These are phyloP conservation scores for Rehmannia glutinosa DNA, from an alignment of 257 asterid species.

Conservation along the genomic window DNA sequence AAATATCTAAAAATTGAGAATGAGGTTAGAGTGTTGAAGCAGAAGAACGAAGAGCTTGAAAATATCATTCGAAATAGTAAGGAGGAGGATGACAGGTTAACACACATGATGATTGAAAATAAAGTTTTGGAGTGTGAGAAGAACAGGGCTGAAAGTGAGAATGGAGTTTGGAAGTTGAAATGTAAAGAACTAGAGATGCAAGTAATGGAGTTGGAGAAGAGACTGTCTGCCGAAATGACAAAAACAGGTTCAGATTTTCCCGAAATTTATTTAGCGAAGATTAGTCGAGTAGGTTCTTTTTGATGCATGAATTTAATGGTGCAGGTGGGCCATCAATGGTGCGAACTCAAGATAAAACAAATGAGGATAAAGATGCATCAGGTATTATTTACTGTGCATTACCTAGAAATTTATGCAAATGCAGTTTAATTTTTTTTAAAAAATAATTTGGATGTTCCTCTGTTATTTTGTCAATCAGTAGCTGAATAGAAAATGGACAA, in stretches of 20 bases:
- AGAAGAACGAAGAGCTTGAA: conserved; percentile 36
- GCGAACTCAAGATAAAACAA: not conserved
- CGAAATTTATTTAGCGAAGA: not conserved
- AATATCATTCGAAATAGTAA: conserved; percentile 13
- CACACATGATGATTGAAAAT: conserved; percentile 44
- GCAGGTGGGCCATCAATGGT: not conserved
- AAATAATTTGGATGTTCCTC: not conserved
- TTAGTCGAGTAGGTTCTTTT: not conserved
- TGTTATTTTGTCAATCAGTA: not conserved
- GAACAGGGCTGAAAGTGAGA: conserved; percentile 37
- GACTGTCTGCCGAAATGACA: conserved; percentile 1
- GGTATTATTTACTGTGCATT: not conserved
- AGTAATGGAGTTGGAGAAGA: conserved; percentile 35
- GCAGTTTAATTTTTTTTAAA: not conserved
- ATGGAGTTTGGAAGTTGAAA: conserved; percentile 41
- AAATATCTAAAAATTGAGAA: conserved; percentile 16
- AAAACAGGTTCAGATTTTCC: not conserved
- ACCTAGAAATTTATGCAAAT: not conserved
- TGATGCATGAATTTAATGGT: not conserved
- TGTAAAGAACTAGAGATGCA: conserved; percentile 41
- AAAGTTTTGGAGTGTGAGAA: conserved; percentile 52
- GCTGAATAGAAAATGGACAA: not conserved
- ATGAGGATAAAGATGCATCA: not conserved
- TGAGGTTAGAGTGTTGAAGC: conserved; percentile 30
- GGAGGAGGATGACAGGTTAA: conserved; percentile 25